Evolutionary conservation across 2,329 filamentous ascomycete genomes (phyloP), one percentile per base, ranked within the genome.

Genomic region (Pseudogymnoascus sp.): DNA sequence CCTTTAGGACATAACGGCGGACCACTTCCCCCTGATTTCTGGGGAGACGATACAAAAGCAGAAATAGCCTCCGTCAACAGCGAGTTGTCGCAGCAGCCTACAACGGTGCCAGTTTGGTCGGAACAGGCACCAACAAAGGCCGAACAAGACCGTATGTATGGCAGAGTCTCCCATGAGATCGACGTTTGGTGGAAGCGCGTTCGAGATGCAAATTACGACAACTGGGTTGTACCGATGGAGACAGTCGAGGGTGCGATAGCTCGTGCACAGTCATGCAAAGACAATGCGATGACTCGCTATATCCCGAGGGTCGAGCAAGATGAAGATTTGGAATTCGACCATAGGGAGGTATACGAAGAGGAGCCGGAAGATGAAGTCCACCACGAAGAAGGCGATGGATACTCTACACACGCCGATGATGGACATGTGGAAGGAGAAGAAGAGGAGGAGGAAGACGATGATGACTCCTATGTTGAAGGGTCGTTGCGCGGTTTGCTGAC

Each of bases 401-500:
- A 67, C 37, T 73, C 69, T 4, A 68, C 70, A 19, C 68, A 80
- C 34, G 74, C 75, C 37, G 75, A 73, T 31, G 75, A 77, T 67
- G 74, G 79, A 68, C 78, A 81, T 60, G 80, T 81, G 25, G 79
- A 79, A 21, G 80, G 84, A 21, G 83, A 86, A 63, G 86, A 89
- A 43, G 82, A 85, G n/a, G 87, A 89, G 62, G 86, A 88, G 57
- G 83, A 83, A 13, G 85, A 88, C 63, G 90, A 92, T 66, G 89
- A 92, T 71, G 88, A 92, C 68, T 90, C 89, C n/a, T 90, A 90
- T 69, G 87, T 84, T 14, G 88, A 92, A 68, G 90, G 90, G 3
- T 89, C 90, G 21, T 83, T 90, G 72, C 89, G 91, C 16, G 93
- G 93, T 11, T 79, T 98, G 13, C 79, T 98, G 63, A 97, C 93